Evolutionary conservation across 768 basidiomycete genomes (phyloP).

Genomic region (Leccinum aurantiacum): DNA sequence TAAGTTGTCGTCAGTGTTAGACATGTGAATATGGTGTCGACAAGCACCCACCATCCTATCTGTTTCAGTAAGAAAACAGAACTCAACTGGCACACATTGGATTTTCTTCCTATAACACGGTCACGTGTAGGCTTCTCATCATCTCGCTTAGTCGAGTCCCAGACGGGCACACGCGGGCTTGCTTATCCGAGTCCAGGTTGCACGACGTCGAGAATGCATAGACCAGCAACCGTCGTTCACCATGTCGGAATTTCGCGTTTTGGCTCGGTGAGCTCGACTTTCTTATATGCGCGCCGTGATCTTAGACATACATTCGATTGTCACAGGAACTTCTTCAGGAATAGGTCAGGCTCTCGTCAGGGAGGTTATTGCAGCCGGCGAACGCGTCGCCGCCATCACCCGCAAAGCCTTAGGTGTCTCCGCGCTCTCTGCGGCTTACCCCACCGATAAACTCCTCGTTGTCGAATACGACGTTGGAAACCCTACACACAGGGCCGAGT

Average conservation of each 20-base stretch:
- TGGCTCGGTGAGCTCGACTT: conserved; percentile 20
- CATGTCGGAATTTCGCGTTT: conserved; percentile 22
- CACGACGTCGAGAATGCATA: not conserved
- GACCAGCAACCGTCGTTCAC: not conserved
- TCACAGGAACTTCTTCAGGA: conserved; percentile 42
- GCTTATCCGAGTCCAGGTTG: too few species aligned
- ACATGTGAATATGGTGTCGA: not conserved
- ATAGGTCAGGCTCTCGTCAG: conserved; percentile 37
- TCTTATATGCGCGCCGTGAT: not conserved
- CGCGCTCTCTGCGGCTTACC: conserved; percentile 15
- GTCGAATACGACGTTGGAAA: conserved; percentile 33
- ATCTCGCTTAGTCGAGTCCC: too few species aligned
- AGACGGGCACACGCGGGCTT: too few species aligned
- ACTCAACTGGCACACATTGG: too few species aligned
- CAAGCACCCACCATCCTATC: not conserved
- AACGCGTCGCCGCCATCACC: conserved; percentile 30
- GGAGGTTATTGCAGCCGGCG: conserved; percentile 26
- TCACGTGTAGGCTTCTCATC: not conserved
- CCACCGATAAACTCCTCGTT: conserved; percentile 26
- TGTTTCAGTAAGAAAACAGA: too few species aligned
- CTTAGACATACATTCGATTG: conserved; percentile 20
- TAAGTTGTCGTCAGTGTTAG: not conserved
- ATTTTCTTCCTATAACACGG: not conserved
- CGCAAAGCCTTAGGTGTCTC: conserved; percentile 25
- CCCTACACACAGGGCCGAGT: conserved; percentile 12